Evolutionary conservation across 345 rosid genomes (phyloP), one percentile per base, ranked within the genome.

Genomic region (Sisymbrium altissimum): DNA sequence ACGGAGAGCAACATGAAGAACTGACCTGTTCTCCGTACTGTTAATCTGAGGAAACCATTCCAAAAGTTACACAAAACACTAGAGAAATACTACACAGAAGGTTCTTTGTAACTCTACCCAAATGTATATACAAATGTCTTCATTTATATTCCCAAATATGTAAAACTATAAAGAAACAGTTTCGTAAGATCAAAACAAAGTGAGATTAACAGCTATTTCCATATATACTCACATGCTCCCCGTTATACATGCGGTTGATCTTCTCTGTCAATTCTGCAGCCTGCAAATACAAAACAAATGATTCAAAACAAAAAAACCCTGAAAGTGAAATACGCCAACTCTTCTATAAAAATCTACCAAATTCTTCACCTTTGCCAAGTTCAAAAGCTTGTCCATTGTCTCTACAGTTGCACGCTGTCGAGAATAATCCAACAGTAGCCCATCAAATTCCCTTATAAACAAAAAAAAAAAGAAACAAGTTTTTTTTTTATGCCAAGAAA

Each of bases 1-100:
- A 59, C 98, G 93, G 27, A 95, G 96, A 57, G 98, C 97, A 32
- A 88, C 89, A 81, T 95, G 99, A 72, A 92, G 94, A 76, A 95
- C 97, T 36, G 98, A 83, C 83, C 99, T 88, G 72, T 92, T 82
- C 80, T 95, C 99, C 13, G 99, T 90, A 75, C 87, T 83, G 77
- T 95, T 95, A 74, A 95, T 95, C 99, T 95, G 83, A 56, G 77
- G 49, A 44, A 27, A 61, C 48, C 73, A 73, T 40, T 39, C 43
- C 45, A 58, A 53, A 18, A 29, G 55, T 46, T 27, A 58, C 3
- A 19, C 62, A 71, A 76, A 62, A 59, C 45, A 41, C 32, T 27
- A 40, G 29, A 41, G 55, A 75, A 21, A 8, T 25, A 56, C n/a
- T 21, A 21, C 4, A 13, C 11, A 10, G 11, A 30, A 14, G 19